Base-by-base conservation (phyloP, 768 basidiomycete species). In the Russula virescens region DNA sequence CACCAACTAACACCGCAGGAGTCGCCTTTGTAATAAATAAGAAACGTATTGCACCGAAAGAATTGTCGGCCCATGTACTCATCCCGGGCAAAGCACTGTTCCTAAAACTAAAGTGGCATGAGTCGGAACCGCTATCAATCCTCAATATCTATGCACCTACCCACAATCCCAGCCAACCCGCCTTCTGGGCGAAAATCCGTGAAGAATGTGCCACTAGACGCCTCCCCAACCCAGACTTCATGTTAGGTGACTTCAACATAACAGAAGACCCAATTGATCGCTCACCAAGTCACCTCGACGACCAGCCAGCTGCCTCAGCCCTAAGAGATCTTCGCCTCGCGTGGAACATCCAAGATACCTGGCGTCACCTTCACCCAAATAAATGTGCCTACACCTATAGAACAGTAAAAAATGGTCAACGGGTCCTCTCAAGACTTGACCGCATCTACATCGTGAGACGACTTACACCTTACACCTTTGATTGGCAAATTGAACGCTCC, bases 381-480 rank as follows among this genome's bases (percentile, higher is more conserved):
- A 14, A 9, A 1, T 19, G n/a, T 2, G 10, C 13, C 8, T 62
- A 21, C 34, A 62, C 61, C 10, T 62, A 35, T 25, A 31, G 45
- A 5, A 28, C 19, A 43, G 8, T 3, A 3, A 8, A 11, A 18
- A 11, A 10, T 7, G 18, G 11, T 2, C 5, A 19, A 16, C 31
- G 9, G 14, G 38, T 54, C 0, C 18, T 38, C 26, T 55, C 61
- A 0, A 28, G 61, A 28, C 11, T 62, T 2, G 61, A 62, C 48
- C 3, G 61, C 5, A 56, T 62, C n/a, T 62, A 62, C 23, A n/a
- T 13, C n/a, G n/a, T n/a, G n/a, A 23, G 8, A 38, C 8, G n/a
- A 14, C 5, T 35, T 3, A 43, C 16, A 5, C 16, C 49, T 7
- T 23, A 5, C 8, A 18, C 23, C 42, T 34, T n/a, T 14, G 28